These are phyloP conservation scores for Cadophora gregata DNA, from an alignment of 2,329 filamentous ascomycete genomes.

Conservation along the genomic window DNA sequence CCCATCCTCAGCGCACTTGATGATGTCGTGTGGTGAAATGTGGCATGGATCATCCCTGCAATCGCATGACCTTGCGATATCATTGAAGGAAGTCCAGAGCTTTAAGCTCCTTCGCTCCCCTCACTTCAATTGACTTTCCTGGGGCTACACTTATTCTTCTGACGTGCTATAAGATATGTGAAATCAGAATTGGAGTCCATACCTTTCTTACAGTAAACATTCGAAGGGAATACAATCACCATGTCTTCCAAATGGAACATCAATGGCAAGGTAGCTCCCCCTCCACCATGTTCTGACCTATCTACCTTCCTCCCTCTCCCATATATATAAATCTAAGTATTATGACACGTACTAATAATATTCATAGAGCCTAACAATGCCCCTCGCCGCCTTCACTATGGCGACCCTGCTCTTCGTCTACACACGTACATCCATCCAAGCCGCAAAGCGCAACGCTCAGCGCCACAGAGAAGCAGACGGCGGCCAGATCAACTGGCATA, in stretches of 20 bases:
- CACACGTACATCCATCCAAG: slow-evolving; percentile 67
- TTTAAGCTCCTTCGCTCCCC: slow-evolving; percentile 16
- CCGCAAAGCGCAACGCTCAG: slow-evolving; percentile 69
- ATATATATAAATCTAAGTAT: background rate
- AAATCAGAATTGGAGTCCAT: background rate
- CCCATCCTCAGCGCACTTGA: slow-evolving; percentile 15
- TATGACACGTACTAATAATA: background rate
- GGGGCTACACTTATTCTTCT: too few relatives aligned
- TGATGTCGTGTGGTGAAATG: slow-evolving; percentile 18
- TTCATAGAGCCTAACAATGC: slow-evolving; percentile 50
- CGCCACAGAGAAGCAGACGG: slow-evolving; percentile 62
- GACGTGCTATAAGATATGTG: background rate
- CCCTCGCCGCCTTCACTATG: slow-evolving; percentile 60
- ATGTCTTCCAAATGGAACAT: slow-evolving; percentile 42
- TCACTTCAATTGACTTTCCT: background rate
- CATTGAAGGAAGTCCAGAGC: background rate
- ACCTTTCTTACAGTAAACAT: background rate
- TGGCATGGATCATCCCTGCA: slow-evolving; percentile 19
- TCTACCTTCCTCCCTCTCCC: background rate
- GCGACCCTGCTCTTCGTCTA: slow-evolving; percentile 61
- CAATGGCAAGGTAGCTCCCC: slow-evolving; percentile 32
- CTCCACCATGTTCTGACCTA: too few relatives aligned
- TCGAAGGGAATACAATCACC: slow-evolving; percentile 3
- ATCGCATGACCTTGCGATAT: slow-evolving; percentile 16
- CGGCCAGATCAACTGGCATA: slow-evolving; percentile 59